Conservation (phyloP, 306 rosid genomes). For the Medicago truncatula region MtrunA17r5.0-ANR NC_053048.1:42107501-42108000, state of each 20-base stretch:
- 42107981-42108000: no score
- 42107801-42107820: not conserved
- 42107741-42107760: not conserved
- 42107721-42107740: not conserved
- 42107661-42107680: not conserved
- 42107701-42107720: not conserved
- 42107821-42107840: not conserved
- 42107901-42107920: no score
- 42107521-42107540: constrained; percentile 6
- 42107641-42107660: not conserved
- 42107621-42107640: not conserved
- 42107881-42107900: not conserved
- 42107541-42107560: not conserved
- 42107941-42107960: no score
- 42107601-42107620: not conserved
- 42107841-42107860: not conserved
- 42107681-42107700: not conserved
- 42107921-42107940: no score
- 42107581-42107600: not conserved
- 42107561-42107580: not conserved
- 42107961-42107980: no score
- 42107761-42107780: not conserved
- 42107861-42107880: not conserved
- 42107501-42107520: not conserved
- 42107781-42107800: not conserved